Evolutionary conservation across 495 filamentous ascomycete genomes (phyloP).

Genomic region (Penicillium coffeae): DNA sequence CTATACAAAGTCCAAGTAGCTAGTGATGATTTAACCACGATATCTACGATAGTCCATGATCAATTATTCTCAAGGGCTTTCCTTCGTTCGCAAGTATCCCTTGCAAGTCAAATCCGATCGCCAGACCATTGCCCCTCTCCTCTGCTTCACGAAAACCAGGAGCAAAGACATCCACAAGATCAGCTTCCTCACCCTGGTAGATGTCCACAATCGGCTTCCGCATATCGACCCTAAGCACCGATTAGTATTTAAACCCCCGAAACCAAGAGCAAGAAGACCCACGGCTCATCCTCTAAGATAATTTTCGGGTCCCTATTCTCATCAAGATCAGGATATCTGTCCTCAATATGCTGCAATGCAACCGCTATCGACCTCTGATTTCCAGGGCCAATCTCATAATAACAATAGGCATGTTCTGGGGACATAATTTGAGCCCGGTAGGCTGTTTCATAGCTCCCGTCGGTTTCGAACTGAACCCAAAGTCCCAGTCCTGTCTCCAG

Average conservation of each 20-base stretch:
- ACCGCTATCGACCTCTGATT: conserved; percentile 1
- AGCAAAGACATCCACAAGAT: neutral
- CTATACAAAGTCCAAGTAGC: too few relatives aligned
- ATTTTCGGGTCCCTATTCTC: conserved; percentile 3
- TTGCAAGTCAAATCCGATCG: neutral
- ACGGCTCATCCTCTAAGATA: conserved; percentile 10
- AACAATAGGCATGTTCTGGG: conserved; percentile 2
- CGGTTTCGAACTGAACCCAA: conserved; percentile 9
- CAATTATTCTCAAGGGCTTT: neutral
- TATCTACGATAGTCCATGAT: neutral
- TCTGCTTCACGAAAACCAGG: conserved; percentile 1
- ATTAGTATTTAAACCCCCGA: conserved; percentile 3
- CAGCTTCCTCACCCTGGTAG: neutral
- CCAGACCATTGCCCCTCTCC: conserved; percentile 1
- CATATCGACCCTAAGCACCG: conserved; percentile 3
- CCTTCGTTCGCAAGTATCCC: neutral
- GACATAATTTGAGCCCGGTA: conserved; percentile 6
- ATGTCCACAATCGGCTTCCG: neutral
- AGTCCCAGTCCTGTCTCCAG: conserved; percentile 11
- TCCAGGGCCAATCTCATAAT: neutral
- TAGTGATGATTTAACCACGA: neutral
- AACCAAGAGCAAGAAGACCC: conserved; percentile 1
- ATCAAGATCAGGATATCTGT: neutral
- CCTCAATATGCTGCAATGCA: conserved; percentile 1
- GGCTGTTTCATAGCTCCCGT: conserved; percentile 2